These are phyloP conservation scores for Sporothrix protearum DNA, from an alignment of 2,329 filamentous ascomycete genomes.

Conservation along the genomic window DNA sequence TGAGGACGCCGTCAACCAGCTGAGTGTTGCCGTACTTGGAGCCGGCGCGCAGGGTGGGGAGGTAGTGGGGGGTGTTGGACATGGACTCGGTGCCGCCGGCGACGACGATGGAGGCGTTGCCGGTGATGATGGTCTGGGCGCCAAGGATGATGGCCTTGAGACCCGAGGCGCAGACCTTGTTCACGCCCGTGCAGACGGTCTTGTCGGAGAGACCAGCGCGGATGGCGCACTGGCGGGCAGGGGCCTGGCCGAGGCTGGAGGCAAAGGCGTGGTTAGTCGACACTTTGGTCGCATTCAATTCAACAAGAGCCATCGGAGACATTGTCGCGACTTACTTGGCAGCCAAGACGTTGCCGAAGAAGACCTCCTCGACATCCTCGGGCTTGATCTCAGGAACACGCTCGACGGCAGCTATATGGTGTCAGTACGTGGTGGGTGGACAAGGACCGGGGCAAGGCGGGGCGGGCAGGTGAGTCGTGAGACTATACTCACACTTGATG, in stretches of 20 bases:
- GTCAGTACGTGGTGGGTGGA: slow-evolving; percentile 10
- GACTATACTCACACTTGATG: slow-evolving; percentile 71
- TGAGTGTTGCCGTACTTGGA: slow-evolving; percentile 91
- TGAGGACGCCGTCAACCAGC: slow-evolving; percentile 85
- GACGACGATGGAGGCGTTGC: slow-evolving; percentile 87
- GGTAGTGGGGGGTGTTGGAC: slow-evolving; percentile 96
- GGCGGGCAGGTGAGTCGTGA: background rate
- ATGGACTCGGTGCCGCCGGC: slow-evolving; percentile 97
- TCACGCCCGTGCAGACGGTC: slow-evolving; percentile 85
- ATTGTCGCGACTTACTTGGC: slow-evolving; percentile 65
- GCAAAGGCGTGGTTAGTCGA: background rate
- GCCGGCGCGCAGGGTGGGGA: slow-evolving; percentile 78
- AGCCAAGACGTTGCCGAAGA: slow-evolving; percentile 96
- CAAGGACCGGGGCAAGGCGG: background rate
- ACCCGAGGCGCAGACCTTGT: slow-evolving; percentile 97
- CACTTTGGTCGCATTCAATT: background rate
- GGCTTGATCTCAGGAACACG: slow-evolving; percentile 82
- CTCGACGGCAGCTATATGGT: slow-evolving; percentile 65
- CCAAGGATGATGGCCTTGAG: slow-evolving; percentile 93
- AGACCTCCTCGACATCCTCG: slow-evolving; percentile 89
- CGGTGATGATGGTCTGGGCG: slow-evolving; percentile 95
- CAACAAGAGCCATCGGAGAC: background rate
- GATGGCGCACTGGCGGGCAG: slow-evolving; percentile 89
- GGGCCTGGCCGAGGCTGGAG: slow-evolving; percentile 84
- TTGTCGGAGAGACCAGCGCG: slow-evolving; percentile 77